phyloP scores from a whole-genome alignment of 768 basidiomycete species.

The Xerocomellus amylosporus region DNA sequence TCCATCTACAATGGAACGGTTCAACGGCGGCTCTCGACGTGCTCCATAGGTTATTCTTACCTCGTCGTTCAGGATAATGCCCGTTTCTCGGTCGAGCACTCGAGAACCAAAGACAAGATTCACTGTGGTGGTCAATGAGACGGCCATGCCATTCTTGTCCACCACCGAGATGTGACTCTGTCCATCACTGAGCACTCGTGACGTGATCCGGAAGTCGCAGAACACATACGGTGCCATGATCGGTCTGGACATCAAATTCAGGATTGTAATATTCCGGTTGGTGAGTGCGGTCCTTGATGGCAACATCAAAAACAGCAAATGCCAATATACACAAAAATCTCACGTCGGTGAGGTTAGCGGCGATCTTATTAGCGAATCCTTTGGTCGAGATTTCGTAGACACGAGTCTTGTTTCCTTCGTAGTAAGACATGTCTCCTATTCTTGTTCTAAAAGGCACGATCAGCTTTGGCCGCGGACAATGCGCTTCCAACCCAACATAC shows the following conservation, averaged over 20 bases:
- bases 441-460: constrained; percentile 57
- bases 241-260: constrained; percentile 67
- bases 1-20: constrained; percentile 57
- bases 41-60: constrained; percentile 29
- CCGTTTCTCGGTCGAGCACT: constrained; percentile 83
- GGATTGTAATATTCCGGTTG: constrained; percentile 80
- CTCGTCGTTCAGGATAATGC: constrained; percentile 89
- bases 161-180: constrained; percentile 84
- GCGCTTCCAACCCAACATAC: constrained; percentile 29
- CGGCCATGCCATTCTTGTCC: constrained; percentile 85
- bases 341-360: constrained; percentile 80
- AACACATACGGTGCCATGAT: constrained; percentile 73
- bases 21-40: neutral
- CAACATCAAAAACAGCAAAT: constrained; percentile 8
- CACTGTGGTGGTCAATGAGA: constrained; percentile 82
- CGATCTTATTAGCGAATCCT: constrained; percentile 58
- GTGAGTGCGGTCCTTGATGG: constrained; percentile 72
- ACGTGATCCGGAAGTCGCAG: constrained; percentile 1
- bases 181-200: constrained; percentile 4
- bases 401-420: constrained; percentile 49
- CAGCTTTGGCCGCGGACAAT: constrained; percentile 6
- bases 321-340: constrained; percentile 24
- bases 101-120: constrained; percentile 88
- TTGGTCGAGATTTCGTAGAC: constrained; percentile 70
- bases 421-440: constrained; percentile 71